phyloP scores from a whole-genome alignment of 169 alveolate species.

The Plasmodium sp. region DNA sequence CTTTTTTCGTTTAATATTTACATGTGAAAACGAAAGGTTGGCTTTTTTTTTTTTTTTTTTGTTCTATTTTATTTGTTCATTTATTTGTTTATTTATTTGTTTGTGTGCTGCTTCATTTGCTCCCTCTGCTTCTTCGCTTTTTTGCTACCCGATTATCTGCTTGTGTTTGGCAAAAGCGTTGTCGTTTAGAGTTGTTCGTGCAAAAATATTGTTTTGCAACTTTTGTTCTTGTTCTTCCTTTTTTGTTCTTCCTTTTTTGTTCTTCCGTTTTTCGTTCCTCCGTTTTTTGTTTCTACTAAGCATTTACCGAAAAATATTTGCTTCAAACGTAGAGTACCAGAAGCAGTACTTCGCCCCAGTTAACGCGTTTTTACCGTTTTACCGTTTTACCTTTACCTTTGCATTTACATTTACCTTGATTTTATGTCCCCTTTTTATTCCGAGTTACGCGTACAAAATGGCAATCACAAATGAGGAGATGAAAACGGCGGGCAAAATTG shows the following conservation, averaged over 20 bases:
- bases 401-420: neutral
- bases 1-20: conserved; percentile 15
- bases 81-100: neutral
- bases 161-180: conserved; percentile 39
- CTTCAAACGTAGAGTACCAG: neutral
- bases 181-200: neutral
- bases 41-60: conserved; percentile 10
- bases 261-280: conserved; percentile 8
- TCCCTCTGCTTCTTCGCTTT: neutral
- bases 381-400: neutral
- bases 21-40: neutral
- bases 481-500: conserved; percentile 70
- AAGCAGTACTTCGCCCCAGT: conserved; percentile 9
- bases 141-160: neutral
- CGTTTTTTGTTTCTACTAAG: neutral
- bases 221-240: neutral
- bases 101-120: neutral
- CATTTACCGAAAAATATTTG: neutral
- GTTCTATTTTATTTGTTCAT: conserved; percentile 19
- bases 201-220: neutral
- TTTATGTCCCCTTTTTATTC: conserved; percentile 11
- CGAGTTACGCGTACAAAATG: conserved; percentile 21
- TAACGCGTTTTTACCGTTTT: conserved; percentile 3
- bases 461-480: conserved; percentile 71
- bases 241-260: neutral